Percentiles rank a stretch among this genome's conserved stretches.
phyloP scores from a whole-genome alignment of 1,284 basidiomycete genomes.

The Microbotryum silenes-acaulis region DNA sequence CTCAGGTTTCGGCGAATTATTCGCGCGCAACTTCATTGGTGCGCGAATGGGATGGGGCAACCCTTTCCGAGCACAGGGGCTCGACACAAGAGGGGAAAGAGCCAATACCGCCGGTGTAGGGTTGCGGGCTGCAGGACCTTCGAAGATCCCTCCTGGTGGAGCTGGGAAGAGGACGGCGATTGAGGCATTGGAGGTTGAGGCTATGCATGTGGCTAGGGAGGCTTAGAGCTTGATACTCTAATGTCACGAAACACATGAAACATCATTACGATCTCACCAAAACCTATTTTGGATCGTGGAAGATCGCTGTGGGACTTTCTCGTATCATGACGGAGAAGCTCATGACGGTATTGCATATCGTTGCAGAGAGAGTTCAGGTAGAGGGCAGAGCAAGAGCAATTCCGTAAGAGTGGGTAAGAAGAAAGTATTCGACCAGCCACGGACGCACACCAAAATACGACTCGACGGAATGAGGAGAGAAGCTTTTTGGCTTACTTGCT shows the following conservation, averaged over 20 bases:
- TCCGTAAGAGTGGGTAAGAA: too few species aligned
- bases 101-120: constrained; percentile 31
- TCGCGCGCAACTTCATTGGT: constrained; percentile 76
- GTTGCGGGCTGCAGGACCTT: constrained; percentile 21
- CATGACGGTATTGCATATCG: too few species aligned
- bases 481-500: background rate
- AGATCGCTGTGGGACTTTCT: too few species aligned
- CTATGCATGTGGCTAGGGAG: background rate
- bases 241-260: too few species aligned
- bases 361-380: too few species aligned
- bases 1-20: constrained; percentile 65
- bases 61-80: constrained; percentile 10
- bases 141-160: constrained; percentile 13
- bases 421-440: too few species aligned
- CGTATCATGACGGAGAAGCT: too few species aligned
- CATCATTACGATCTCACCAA: too few species aligned
- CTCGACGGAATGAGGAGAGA: background rate
- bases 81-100: background rate
- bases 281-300: too few species aligned
- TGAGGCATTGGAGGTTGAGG: constrained; percentile 21
- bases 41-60: constrained; percentile 49
- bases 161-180: constrained; percentile 31
- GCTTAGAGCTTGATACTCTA: too few species aligned
- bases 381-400: too few species aligned
- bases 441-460: too few species aligned